Base-by-base conservation (phyloP, 306 rosid genomes). In the Arachis stenosperma region DNA sequence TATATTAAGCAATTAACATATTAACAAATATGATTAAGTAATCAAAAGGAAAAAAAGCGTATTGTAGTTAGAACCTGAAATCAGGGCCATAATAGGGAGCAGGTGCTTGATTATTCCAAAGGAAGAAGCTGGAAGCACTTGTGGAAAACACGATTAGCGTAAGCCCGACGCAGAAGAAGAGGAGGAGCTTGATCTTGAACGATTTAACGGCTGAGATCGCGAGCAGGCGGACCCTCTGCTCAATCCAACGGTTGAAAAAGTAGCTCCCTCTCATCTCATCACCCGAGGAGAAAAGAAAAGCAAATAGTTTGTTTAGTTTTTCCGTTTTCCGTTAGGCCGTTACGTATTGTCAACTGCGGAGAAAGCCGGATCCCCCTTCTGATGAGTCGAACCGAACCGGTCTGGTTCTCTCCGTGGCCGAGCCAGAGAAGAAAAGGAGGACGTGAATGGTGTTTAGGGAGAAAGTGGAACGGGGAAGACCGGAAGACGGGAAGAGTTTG, bases 181-280 rank as follows among this genome's bases (percentile, higher is more conserved):
- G 87, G 5, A 88, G 75, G 79, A 91, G 83, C 86, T 88, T 88
- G 86, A 94, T 86, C 91, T 69, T 94, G 41, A 74, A 46, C 39
- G 98, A 92, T 88, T 88, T 91, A 46, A 87, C 78, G 46, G 92
- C 75, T 43, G 83, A 85, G 82, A 86, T 75, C 72, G 85, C 73
- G 43, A 83, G 63, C 73, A 80, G 83, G 68, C 93, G 90, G 70
- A 87, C 81, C 87, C 90, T 81, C 84, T 81, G 95, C 41, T 84
- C 82, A 61, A 79, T 77, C 73, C 96, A 89, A 74, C 97, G 97
- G 75, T 87, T 86, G 12, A 79, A 61, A 75, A 84, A 77, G 55
- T 80, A 84, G 80, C 75, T 82, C 73, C 89, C 92, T 80, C 97
- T 86, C 98, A 85, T 90, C 37, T 33, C 37, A 33, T 33, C 37